phyloP scores from a whole-genome alignment of 225 moss, liverwort and hornwort species.

The Antitrichia curtipendula region DNA sequence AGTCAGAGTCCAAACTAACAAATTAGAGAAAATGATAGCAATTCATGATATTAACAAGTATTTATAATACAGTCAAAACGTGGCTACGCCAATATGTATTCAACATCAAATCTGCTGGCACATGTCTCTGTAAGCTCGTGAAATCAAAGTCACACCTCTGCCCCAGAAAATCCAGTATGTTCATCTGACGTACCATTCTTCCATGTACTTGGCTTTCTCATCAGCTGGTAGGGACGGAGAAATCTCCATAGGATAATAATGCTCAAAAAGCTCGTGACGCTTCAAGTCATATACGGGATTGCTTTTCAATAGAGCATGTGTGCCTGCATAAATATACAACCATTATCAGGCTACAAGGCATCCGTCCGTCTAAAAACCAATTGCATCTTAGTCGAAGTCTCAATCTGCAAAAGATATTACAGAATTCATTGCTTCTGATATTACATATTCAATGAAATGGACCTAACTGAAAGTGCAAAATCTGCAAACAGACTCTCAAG shows the following conservation, averaged over 20 bases:
- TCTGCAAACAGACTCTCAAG: background rate
- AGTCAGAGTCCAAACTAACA: constrained; percentile 10
- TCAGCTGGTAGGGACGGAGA: constrained; percentile 43
- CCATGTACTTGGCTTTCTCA: constrained; percentile 64
- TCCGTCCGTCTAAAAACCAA: background rate
- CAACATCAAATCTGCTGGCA: background rate
- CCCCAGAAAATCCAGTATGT: background rate
- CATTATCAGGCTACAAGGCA: background rate
- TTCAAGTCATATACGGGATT: constrained; percentile 51
- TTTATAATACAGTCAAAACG: background rate
- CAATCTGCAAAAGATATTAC: background rate
- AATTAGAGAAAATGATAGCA: background rate
- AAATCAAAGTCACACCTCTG: background rate
- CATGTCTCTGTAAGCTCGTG: background rate
- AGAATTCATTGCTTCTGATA: background rate
- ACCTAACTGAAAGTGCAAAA: background rate
- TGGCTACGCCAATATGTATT: background rate
- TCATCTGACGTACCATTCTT: constrained; percentile 52
- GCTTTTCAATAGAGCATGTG: constrained; percentile 57
- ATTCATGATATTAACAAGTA: background rate
- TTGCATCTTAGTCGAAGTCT: background rate
- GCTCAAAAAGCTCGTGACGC: constrained; percentile 58
- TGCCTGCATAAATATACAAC: constrained; percentile 13
- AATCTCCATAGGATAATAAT: constrained; percentile 62
- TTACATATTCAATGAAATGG: background rate